A percentile compares a stretch with the other conserved stretches of the same genome.
Evolutionary conservation across 2,329 filamentous ascomycete species (phyloP).

Genomic region (Calonectria ilicicola): DNA sequence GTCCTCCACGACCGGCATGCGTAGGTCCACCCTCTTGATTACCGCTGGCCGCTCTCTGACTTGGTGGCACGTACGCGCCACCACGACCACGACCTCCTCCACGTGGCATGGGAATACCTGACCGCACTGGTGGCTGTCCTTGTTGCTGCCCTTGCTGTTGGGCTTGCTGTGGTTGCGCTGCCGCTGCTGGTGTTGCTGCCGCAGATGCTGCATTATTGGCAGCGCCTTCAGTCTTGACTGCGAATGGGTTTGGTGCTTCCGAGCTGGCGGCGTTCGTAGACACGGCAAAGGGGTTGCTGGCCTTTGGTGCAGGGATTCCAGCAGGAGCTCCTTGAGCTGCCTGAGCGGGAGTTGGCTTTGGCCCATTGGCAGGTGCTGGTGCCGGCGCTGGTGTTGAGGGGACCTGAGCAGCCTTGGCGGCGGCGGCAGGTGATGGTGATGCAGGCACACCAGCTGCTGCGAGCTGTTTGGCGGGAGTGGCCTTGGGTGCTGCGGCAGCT

Average conservation of each 20-base stretch:
- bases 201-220: slow-evolving; percentile 19
- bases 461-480: slow-evolving; percentile 38
- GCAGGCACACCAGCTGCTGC: slow-evolving; percentile 36
- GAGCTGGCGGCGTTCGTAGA: slow-evolving; percentile 26
- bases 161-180: slow-evolving; percentile 24
- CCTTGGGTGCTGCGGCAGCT: slow-evolving; percentile 37
- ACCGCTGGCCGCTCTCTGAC: slow-evolving; percentile 51
- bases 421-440: slow-evolving; percentile 33
- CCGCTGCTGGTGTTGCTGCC: slow-evolving; percentile 24
- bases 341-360: slow-evolving; percentile 31
- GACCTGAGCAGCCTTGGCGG: slow-evolving; percentile 23
- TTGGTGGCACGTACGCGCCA: slow-evolving; percentile 52
- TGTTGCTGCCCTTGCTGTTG: slow-evolving; percentile 32
- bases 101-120: slow-evolving; percentile 56
- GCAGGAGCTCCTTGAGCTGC: slow-evolving; percentile 24
- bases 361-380: slow-evolving; percentile 29
- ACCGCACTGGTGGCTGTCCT: slow-evolving; percentile 38
- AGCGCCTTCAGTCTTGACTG: slow-evolving; percentile 33
- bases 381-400: slow-evolving; percentile 28
- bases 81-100: slow-evolving; percentile 55
- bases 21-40: slow-evolving; percentile 49
- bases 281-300: slow-evolving; percentile 49
- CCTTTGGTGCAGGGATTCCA: slow-evolving; percentile 38
- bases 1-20: slow-evolving; percentile 49
- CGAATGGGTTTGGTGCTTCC: slow-evolving; percentile 46